These are phyloP conservation scores for Botrytis medusae DNA, from an alignment of 2,329 filamentous ascomycete species.

Conservation along the genomic window DNA sequence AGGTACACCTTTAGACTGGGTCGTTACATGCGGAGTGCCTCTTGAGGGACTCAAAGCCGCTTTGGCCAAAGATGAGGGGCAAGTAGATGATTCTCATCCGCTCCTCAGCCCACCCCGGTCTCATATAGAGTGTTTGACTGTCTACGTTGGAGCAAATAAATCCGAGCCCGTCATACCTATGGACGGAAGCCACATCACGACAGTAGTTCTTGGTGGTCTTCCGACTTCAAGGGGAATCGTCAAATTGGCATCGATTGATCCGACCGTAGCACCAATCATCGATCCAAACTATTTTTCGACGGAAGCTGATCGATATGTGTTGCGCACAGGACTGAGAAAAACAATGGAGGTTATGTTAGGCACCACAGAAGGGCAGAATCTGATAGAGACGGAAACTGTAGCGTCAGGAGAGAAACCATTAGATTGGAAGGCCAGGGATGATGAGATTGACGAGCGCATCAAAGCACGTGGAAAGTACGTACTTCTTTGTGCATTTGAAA, in stretches of 20 bases:
- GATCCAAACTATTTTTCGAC: constrained; percentile 15
- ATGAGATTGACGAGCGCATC: constrained; percentile 5
- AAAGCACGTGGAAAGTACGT: neutral
- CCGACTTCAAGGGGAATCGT: constrained; percentile 26
- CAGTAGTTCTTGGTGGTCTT: constrained; percentile 15
- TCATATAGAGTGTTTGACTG: constrained; percentile 9
- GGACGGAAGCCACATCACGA: constrained; percentile 21
- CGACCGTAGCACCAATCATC: constrained; percentile 10
- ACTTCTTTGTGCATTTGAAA: too few species aligned
- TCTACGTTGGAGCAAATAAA: constrained; percentile 1
- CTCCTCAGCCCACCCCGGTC: neutral
- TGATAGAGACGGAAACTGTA: constrained; percentile 1
- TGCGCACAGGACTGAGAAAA: constrained; percentile 6
- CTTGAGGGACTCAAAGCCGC: neutral
- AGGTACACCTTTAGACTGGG: neutral
- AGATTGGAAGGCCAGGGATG: neutral
- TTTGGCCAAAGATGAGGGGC: neutral
- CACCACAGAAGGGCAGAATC: neutral
- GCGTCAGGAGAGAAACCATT: neutral
- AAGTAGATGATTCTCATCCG: neutral
- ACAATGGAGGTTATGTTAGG: neutral
- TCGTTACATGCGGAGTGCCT: neutral
- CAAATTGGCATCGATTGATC: constrained; percentile 8
- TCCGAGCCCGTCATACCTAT: constrained; percentile 16
- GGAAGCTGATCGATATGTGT: neutral